These are phyloP conservation scores for Lathyrus sativus DNA, from an alignment of 306 rosid genomes.

Conservation along the genomic window DNA sequence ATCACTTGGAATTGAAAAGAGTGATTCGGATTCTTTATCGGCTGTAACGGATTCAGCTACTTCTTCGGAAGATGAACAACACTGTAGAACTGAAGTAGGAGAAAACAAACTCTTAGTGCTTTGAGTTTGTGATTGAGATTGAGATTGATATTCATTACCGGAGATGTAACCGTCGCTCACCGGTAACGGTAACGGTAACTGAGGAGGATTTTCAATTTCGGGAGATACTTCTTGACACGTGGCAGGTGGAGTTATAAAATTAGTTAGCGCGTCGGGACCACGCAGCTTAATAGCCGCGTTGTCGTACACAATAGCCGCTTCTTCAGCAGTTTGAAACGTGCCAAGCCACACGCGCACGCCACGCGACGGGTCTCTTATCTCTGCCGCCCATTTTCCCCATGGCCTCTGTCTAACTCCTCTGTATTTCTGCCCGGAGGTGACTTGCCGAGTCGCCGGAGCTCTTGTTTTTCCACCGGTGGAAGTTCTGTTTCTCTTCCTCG, in stretches of 20 bases:
- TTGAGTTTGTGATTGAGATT: not conserved
- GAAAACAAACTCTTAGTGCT: slow-evolving; percentile 47
- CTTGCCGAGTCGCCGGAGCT: slow-evolving; percentile 23
- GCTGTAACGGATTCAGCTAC: slow-evolving; percentile 43
- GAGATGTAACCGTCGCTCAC: slow-evolving; percentile 42
- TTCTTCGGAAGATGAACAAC: slow-evolving; percentile 60
- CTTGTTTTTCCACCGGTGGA: not conserved
- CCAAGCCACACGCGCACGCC: slow-evolving; percentile 96
- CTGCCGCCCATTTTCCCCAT: slow-evolving; percentile 99
- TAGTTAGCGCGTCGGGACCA: slow-evolving; percentile 93
- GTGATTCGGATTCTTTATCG: slow-evolving; percentile 39
- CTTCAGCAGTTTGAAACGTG: slow-evolving; percentile 90
- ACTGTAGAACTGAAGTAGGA: slow-evolving; percentile 74
- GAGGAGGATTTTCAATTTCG: not conserved
- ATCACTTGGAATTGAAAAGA: slow-evolving; percentile 44
- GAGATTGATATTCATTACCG: slow-evolving; percentile 52
- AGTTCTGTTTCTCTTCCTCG: slow-evolving; percentile 36
- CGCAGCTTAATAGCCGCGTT: slow-evolving; percentile 90
- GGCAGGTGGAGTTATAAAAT: slow-evolving; percentile 58
- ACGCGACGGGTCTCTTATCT: slow-evolving; percentile 84
- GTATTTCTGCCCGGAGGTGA: slow-evolving; percentile 56
- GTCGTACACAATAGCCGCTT: slow-evolving; percentile 93
- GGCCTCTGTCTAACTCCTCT: slow-evolving; percentile 96
- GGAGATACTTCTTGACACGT: not conserved
- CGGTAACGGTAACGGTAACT: slow-evolving; percentile 10